Conservation (phyloP, 768 basidiomycete species). For the Phylloporus sp. region DNA sequence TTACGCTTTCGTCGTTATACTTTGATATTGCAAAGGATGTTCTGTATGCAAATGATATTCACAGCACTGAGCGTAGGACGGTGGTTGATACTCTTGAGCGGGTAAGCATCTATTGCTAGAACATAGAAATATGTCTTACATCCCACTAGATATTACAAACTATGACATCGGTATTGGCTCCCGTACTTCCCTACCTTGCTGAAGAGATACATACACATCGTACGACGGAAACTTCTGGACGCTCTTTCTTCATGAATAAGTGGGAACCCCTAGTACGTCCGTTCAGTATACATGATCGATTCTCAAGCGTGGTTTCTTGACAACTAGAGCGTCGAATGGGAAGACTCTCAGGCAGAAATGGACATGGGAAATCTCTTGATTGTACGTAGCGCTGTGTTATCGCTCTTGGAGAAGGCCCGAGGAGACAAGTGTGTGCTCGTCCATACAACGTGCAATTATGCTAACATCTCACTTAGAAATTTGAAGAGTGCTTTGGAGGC, state of each 20-base stretch:
- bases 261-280: constrained; percentile 67
- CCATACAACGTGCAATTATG: neutral
- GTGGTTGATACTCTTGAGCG: constrained; percentile 70
- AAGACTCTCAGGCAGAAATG: constrained; percentile 47
- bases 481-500: constrained; percentile 77
- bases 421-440: constrained; percentile 55
- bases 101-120: constrained; percentile 36
- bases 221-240: constrained; percentile 14
- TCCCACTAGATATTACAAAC: constrained; percentile 54
- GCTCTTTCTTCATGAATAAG: constrained; percentile 65
- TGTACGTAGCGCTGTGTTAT: constrained; percentile 58
- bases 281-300: neutral
- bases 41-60: constrained; percentile 66
- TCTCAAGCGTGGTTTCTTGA: neutral
- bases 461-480: constrained; percentile 41
- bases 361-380: constrained; percentile 64
- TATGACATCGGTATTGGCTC: constrained; percentile 71
- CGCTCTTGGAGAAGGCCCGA: constrained; percentile 73
- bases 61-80: constrained; percentile 53
- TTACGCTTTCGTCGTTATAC: constrained; percentile 85
- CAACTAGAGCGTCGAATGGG: constrained; percentile 56
- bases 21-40: constrained; percentile 90
- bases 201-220: constrained; percentile 69
- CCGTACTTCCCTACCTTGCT: constrained; percentile 85
- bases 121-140: neutral